Base-by-base conservation (phyloP, 1,284 basidiomycete genomes). In the Peniophora sp. region DNA sequence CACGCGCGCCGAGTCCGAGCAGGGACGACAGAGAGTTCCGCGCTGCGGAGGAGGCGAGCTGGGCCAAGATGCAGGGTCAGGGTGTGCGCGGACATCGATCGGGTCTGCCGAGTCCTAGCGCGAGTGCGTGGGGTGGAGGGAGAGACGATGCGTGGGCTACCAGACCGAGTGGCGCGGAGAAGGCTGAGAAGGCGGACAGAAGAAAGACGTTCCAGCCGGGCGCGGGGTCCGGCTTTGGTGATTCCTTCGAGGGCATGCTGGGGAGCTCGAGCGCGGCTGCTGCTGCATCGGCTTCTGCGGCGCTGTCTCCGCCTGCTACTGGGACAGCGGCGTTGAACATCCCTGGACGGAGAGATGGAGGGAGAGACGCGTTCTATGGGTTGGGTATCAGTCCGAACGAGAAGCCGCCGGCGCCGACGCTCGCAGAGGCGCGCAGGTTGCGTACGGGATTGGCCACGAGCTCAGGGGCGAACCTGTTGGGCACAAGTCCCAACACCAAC, bases 321-420 rank as follows among this genome's bases (percentile, higher is more conserved):
- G 37, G 37, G 8, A 60, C 56, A 45, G 56, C 61, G 52, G 35
- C 46, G 43, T 52, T 54, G 47, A 54, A 58, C 43, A 60, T 59
- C 35, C 69, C 72, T 23, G 27, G 27, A 5, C 27, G 27, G 12
- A 5, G 27, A 5, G 27, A 32, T 5, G 27, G 27, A 5, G 27
- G 27, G 27, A 82, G 75, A 54, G 87, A 90, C 62, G 88, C 88
- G 2, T 91, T 91, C 57, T 85, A 86, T 45, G 87, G 84, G 11
- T 68, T 91, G 35, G 86, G 83, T 5, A 59, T 87, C 15, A 63
- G 68, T 51, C 56, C 66, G 20, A 63, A 74, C 8, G 60, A 69
- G 42, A 69, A 68, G 18, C 70, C 69, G 47, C 71, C 75, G 3
- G 69, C 77, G 17, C 84, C 79, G 22, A 89, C 87, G 1, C 69